Evolutionary conservation across 2,329 filamentous ascomycete genomes (phyloP).

Genomic region (Penicillium oxalicum): DNA sequence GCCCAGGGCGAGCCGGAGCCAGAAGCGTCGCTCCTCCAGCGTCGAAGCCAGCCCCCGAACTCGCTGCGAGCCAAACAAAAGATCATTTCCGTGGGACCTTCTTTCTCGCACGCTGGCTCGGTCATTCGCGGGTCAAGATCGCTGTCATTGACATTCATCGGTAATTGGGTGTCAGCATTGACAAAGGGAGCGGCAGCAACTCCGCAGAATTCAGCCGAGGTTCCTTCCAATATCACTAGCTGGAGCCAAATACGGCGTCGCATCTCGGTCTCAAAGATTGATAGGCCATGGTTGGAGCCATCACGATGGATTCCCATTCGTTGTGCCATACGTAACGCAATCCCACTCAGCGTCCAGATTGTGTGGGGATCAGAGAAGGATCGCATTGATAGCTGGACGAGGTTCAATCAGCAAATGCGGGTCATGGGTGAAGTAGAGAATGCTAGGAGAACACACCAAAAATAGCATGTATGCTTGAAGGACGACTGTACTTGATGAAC

Average conservation of each 20-base stretch:
- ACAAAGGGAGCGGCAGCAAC: conserved; percentile 13
- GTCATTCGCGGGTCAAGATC: conserved; percentile 42
- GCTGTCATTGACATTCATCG: conserved; percentile 40
- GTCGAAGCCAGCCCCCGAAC: conserved; percentile 26
- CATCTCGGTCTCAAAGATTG: conserved; percentile 43
- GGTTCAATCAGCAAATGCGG: conserved; percentile 2
- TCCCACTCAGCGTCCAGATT: conserved; percentile 48
- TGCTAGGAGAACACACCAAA: conserved; percentile 25
- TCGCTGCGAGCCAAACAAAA: conserved; percentile 32
- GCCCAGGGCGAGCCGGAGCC: conserved; percentile 17
- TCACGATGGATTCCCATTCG: conserved; percentile 48
- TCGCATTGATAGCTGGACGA: conserved; percentile 27
- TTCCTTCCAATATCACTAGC: conserved; percentile 22
- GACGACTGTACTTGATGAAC: conserved; percentile 41
- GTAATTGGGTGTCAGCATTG: conserved; percentile 22
- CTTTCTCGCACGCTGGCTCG: conserved; percentile 37
- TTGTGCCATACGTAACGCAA: conserved; percentile 44
- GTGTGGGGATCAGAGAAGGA: conserved; percentile 42
- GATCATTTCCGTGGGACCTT: conserved; percentile 45
- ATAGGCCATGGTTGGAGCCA: conserved; percentile 40
- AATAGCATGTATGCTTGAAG: conserved; percentile 45
- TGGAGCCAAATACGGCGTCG: conserved; percentile 28
- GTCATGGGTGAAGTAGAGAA: background rate
- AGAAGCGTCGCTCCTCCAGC: conserved; percentile 11
- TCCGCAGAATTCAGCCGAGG: conserved; percentile 18